Evolutionary conservation across 495 filamentous ascomycete species (phyloP).

Genomic region (Saxispiralis lemnorum): DNA sequence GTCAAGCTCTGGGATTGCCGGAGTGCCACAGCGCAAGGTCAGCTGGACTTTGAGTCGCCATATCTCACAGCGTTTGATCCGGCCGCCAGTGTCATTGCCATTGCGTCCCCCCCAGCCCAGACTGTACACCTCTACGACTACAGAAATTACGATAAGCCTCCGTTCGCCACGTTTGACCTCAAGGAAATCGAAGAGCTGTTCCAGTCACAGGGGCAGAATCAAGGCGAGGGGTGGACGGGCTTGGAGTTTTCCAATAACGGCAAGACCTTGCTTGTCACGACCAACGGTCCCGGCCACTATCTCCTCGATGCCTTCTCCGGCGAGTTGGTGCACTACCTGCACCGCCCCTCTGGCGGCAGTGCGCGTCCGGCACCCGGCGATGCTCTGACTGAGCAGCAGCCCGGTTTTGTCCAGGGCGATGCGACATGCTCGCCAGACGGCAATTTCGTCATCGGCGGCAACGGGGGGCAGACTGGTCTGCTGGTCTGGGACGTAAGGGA

Average conservation of each 20-base stretch:
- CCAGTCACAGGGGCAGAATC: constrained; percentile 25
- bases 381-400: constrained; percentile 18
- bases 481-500: constrained; percentile 65
- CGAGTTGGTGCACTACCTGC: constrained; percentile 38
- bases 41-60: constrained; percentile 56
- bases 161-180: constrained; percentile 74
- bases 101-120: constrained; percentile 62
- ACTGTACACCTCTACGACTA: constrained; percentile 79
- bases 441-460: constrained; percentile 64
- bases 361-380: constrained; percentile 34
- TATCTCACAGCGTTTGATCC: constrained; percentile 77
- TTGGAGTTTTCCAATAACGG: constrained; percentile 92
- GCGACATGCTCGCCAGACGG: constrained; percentile 79
- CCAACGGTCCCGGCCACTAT: constrained; percentile 64
- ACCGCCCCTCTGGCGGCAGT: constrained; percentile 28
- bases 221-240: constrained; percentile 52
- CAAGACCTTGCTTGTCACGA: constrained; percentile 65
- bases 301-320: constrained; percentile 82
- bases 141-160: constrained; percentile 76
- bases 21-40: constrained; percentile 55
- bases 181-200: constrained; percentile 39
- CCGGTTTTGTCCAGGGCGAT: constrained; percentile 44
- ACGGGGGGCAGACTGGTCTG: constrained; percentile 42
- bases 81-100: constrained; percentile 73
- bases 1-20: constrained; percentile 70